phyloP scores from a whole-genome alignment of 495 filamentous ascomycete genomes.

The Aspergillus sparsus region DNA sequence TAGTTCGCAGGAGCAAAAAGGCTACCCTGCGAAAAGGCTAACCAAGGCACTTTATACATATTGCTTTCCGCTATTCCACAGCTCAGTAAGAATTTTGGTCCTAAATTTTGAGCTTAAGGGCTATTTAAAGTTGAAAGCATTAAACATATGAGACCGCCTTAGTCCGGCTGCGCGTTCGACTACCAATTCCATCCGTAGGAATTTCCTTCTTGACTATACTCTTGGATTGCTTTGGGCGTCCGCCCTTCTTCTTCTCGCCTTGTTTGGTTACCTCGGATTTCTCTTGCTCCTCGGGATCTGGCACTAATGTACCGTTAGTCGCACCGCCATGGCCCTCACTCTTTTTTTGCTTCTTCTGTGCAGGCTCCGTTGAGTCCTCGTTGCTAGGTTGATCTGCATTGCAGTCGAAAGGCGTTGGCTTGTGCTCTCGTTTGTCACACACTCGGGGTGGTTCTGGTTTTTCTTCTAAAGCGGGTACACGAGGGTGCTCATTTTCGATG shows the following conservation, averaged over 20 bases:
- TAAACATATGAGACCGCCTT: constrained; percentile 28
- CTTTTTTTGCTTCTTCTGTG: constrained; percentile 37
- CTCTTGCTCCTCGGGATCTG: constrained; percentile 4
- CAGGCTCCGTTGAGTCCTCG: constrained; percentile 24
- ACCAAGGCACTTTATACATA: too few relatives aligned
- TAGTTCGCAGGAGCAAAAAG: too few relatives aligned
- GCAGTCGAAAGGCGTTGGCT: constrained; percentile 20
- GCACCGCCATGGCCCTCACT: constrained; percentile 18
- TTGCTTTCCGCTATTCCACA: too few relatives aligned
- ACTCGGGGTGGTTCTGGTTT: constrained; percentile 19
- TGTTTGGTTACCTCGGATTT: constrained; percentile 15
- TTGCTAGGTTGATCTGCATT: constrained; percentile 19
- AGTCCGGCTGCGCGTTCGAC: constrained; percentile 46
- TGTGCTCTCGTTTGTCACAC: constrained; percentile 39
- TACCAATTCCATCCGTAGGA: constrained; percentile 40
- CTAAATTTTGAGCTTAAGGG: neutral
- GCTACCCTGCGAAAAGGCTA: too few relatives aligned
- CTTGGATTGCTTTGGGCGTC: constrained; percentile 40
- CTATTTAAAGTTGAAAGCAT: neutral
- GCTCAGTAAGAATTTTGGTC: neutral
- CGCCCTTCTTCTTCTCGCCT: constrained; percentile 33
- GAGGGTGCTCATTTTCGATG: constrained; percentile 4
- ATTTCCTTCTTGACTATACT: constrained; percentile 34
- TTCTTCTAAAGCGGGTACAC: constrained; percentile 11
- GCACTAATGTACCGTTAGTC: constrained; percentile 20